A percentile compares a stretch with the other conserved stretches of the same genome.
Conservation (phyloP, 2,329 filamentous ascomycete genomes). For the Epichloe sibirici region DNA sequence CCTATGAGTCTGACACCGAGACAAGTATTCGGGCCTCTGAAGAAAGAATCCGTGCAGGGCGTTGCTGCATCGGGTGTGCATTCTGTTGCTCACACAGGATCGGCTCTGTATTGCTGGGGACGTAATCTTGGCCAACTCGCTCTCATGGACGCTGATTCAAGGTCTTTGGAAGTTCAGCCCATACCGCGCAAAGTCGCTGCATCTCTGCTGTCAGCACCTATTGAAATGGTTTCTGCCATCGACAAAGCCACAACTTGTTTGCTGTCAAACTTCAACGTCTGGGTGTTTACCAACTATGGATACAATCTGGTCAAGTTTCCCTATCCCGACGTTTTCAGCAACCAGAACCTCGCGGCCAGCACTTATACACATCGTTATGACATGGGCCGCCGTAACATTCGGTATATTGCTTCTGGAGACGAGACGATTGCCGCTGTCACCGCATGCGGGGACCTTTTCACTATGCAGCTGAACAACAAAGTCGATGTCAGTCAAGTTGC, state of each 20-base stretch:
- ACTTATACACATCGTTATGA: constrained; percentile 37
- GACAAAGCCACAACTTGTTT: constrained; percentile 81
- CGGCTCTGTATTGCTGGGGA: constrained; percentile 82
- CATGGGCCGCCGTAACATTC: constrained; percentile 57
- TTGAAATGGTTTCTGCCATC: constrained; percentile 73
- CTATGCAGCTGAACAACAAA: constrained; percentile 61
- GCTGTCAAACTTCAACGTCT: constrained; percentile 77
- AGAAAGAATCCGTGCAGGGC: constrained; percentile 71
- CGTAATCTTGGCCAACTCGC: constrained; percentile 92
- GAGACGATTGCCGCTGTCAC: constrained; percentile 88
- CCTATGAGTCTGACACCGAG: constrained; percentile 70
- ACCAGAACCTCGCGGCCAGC: constrained; percentile 53
- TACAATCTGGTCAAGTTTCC: constrained; percentile 87
- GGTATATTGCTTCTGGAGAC: constrained; percentile 69
- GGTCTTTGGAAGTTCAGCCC: constrained; percentile 73
- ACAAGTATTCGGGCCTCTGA: constrained; percentile 84
- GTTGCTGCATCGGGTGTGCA: constrained; percentile 83
- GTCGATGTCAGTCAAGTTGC: constrained; percentile 45
- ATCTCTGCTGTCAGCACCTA: constrained; percentile 54
- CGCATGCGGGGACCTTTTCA: constrained; percentile 75
- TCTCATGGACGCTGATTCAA: constrained; percentile 86
- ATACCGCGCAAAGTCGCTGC: constrained; percentile 80
- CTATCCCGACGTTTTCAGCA: constrained; percentile 55
- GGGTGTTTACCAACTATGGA: constrained; percentile 90
- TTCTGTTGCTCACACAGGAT: constrained; percentile 75